Conservation (phyloP, 352 stramenopile species). For the Plasmopara viticola region DNA sequence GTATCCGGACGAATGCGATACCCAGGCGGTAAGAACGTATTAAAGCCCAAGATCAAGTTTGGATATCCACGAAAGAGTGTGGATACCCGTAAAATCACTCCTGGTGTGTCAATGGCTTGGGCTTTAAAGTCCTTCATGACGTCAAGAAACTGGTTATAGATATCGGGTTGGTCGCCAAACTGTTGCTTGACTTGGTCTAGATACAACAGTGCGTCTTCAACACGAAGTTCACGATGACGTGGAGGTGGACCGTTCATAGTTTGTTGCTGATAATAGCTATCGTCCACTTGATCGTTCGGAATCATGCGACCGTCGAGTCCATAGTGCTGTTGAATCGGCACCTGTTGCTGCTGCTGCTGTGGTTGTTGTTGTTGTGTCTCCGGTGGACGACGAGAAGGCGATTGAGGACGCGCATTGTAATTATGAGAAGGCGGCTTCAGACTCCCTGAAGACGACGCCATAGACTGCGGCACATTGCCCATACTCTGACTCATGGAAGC, state of each 20-base stretch:
- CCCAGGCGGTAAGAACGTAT: conserved; percentile 97
- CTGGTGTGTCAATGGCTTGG: conserved; percentile 97
- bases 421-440: conserved; percentile 28
- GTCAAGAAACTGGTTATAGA: conserved; percentile 99
- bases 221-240: conserved; percentile 74
- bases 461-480: conserved; percentile 26
- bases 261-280: conserved; percentile 37
- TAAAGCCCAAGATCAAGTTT: conserved; percentile 98
- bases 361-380: conserved; percentile 44
- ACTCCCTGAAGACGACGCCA: conserved; percentile 22
- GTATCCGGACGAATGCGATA: conserved; percentile 85
- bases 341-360: conserved; percentile 32
- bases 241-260: conserved; percentile 23
- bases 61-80: conserved; percentile 98
- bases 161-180: conserved; percentile 98
- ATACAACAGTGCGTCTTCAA: conserved; percentile 99
- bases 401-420: conserved; percentile 39
- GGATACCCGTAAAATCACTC: conserved; percentile 97
- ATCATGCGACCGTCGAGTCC: conserved; percentile 50
- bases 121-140: conserved; percentile 99
- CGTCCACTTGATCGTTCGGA: conserved; percentile 31
- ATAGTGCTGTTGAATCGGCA: conserved; percentile 47
- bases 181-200: conserved; percentile 99
- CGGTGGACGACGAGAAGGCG: conserved; percentile 29
- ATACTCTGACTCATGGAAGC: conserved; percentile 44